These are phyloP conservation scores for Colletotrichum sansevieriae DNA, from an alignment of 2,329 filamentous ascomycete genomes.

Conservation along the genomic window DNA sequence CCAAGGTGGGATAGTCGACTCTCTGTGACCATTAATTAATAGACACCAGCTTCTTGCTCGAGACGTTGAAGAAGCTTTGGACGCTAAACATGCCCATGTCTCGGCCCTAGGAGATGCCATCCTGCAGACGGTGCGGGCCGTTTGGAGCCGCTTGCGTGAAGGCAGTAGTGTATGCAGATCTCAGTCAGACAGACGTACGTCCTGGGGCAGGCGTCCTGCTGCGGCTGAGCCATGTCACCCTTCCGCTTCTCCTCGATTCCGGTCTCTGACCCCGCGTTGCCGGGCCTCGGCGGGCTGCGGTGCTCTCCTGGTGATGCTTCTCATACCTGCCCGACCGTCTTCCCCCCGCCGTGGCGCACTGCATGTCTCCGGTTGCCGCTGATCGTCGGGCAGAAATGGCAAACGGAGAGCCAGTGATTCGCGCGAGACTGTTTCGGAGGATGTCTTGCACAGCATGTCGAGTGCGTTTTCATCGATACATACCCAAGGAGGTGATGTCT, in stretches of 20 bases:
- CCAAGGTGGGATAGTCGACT: not conserved
- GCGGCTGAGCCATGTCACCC: conserved; percentile 9
- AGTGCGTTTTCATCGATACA: not conserved
- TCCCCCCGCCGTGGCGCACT: conserved; percentile 6
- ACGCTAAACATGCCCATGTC: not conserved
- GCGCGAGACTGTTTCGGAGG: not conserved
- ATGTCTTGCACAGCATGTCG: not conserved
- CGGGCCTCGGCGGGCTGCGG: not conserved
- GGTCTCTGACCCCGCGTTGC: not conserved
- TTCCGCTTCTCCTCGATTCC: not conserved
- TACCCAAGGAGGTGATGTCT: not conserved
- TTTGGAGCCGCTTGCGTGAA: conserved; percentile 3
- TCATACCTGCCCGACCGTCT: not conserved
- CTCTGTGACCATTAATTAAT: not conserved
- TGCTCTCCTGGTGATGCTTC: not conserved
- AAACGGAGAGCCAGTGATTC: not conserved
- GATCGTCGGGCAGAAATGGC: not conserved
- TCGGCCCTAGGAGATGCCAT: not conserved
- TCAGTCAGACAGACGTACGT: not conserved
- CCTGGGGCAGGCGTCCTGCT: not conserved
- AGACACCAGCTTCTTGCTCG: not conserved
- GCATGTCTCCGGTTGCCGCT: conserved; percentile 20
- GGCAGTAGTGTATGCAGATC: not conserved
- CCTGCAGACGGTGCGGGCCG: conserved; percentile 32
- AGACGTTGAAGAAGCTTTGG: conserved; percentile 9